These are phyloP conservation scores for Xenoacremonium recifei DNA, from an alignment of 2,329 filamentous ascomycete species.

Conservation along the genomic window DNA sequence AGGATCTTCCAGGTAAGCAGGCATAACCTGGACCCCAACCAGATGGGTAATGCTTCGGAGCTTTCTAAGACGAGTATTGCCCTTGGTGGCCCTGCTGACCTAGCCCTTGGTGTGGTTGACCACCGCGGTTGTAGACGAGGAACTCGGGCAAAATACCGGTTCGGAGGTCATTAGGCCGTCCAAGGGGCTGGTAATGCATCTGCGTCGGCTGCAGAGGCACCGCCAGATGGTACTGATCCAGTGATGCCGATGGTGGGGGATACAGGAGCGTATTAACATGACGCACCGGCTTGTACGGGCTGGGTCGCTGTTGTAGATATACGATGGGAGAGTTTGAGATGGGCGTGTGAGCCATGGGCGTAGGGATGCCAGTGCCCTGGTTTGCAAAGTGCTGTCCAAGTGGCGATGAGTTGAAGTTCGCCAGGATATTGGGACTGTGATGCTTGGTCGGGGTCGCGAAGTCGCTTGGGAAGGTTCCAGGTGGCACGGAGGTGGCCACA, in stretches of 20 bases:
- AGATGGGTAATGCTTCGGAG: no score
- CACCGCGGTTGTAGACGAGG: conserved; percentile 33
- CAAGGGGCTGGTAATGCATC: conserved; percentile 81
- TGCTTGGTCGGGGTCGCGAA: conserved; percentile 54
- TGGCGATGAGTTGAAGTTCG: conserved; percentile 60
- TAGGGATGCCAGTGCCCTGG: conserved; percentile 51
- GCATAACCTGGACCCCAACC: no score
- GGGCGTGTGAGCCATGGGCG: conserved; percentile 59
- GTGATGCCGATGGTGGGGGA: conserved; percentile 76
- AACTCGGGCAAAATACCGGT: conserved; percentile 71
- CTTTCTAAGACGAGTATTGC: conserved; percentile 35
- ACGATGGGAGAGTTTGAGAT: conserved; percentile 81
- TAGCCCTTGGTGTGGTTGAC: conserved; percentile 27
- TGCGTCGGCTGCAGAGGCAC: conserved; percentile 61
- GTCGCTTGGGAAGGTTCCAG: conserved; percentile 29
- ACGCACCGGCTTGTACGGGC: conserved; percentile 88
- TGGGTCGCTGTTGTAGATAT: conserved; percentile 83
- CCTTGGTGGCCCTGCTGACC: conserved; percentile 29
- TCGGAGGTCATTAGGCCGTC: conserved; percentile 65
- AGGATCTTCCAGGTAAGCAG: no score
- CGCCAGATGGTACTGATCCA: conserved; percentile 68
- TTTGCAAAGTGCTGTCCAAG: conserved; percentile 59
- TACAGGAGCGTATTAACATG: conserved; percentile 89
- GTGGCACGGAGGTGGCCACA: conserved; percentile 19
- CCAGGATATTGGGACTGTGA: conserved; percentile 49